Percentiles rank a stretch among this genome's conserved stretches.
These are phyloP conservation scores for Aspergillus haitiensis DNA, from an alignment of 495 filamentous ascomycete species.

Conservation along the genomic window DNA sequence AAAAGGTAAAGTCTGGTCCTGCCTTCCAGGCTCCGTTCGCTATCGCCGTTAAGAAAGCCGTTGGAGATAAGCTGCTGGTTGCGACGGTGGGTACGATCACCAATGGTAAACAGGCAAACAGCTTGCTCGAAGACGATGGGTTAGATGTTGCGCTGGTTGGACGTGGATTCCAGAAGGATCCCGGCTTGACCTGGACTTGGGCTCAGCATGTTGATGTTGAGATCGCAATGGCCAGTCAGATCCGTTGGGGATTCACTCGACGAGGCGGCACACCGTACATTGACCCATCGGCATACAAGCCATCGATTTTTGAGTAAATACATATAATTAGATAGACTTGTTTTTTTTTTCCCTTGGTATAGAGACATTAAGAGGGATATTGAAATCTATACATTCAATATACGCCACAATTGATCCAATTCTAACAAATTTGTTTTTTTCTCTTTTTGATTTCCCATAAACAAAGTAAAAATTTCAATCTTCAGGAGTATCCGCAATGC, in stretches of 20 bases:
- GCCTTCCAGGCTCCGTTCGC: constrained; percentile 70
- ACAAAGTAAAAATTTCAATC: too few species aligned
- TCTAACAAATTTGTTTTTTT: too few species aligned
- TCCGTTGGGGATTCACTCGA: constrained; percentile 52
- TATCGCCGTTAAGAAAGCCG: constrained; percentile 59
- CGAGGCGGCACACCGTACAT: constrained; percentile 24
- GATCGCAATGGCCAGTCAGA: constrained; percentile 62
- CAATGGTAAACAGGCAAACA: constrained; percentile 57
- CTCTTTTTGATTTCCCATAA: too few species aligned
- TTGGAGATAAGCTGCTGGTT: constrained; percentile 61
- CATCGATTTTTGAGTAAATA: constrained; percentile 20
- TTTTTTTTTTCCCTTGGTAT: neutral
- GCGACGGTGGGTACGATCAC: constrained; percentile 66
- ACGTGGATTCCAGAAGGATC: constrained; percentile 66
- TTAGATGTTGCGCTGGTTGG: constrained; percentile 65
- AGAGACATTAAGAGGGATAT: constrained; percentile 2
- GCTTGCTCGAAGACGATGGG: constrained; percentile 55
- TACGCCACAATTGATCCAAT: too few species aligned
- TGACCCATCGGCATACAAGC: constrained; percentile 21
- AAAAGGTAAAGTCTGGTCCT: constrained; percentile 57
- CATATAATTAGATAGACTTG: neutral
- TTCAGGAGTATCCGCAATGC: constrained; percentile 59
- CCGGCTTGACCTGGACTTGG: constrained; percentile 62
- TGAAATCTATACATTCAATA: too few species aligned
- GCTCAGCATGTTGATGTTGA: constrained; percentile 62